These are phyloP conservation scores for Prunella vulgaris DNA, from an alignment of 257 asterid genomes.

Conservation along the genomic window DNA sequence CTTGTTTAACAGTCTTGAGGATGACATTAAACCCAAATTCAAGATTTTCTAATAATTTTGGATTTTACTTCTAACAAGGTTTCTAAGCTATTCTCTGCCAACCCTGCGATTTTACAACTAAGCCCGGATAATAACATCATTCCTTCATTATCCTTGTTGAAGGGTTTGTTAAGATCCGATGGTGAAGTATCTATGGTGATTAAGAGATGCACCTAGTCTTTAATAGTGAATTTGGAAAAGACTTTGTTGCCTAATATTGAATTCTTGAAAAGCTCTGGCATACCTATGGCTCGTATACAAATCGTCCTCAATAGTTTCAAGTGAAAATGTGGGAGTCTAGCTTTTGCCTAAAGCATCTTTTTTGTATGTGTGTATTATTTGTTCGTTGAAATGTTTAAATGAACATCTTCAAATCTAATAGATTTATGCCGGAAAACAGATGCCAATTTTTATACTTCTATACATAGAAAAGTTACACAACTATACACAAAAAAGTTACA, in stretches of 20 bases:
- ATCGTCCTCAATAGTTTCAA: not conserved
- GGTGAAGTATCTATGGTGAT: not conserved
- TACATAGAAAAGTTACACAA: no score
- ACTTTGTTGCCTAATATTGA: not conserved
- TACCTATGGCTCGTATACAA: not conserved
- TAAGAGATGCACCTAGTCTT: not conserved
- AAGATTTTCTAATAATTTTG: not conserved
- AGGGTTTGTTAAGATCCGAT: not conserved
- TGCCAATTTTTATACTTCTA: no score
- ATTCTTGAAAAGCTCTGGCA: not conserved
- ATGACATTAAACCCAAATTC: not conserved
- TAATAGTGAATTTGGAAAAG: not conserved
- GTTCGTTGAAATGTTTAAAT: no score
- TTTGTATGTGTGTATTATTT: no score
- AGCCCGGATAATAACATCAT: not conserved
- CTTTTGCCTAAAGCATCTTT: no score
- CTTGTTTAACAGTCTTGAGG: not conserved
- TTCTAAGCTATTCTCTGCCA: not conserved
- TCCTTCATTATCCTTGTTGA: not conserved
- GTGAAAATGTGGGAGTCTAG: no score
- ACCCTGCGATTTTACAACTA: not conserved
- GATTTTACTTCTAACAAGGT: not conserved
- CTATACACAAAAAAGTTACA: no score
- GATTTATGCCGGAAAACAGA: no score
- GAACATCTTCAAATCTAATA: no score